phyloP scores from a whole-genome alignment of 768 basidiomycete species.

The Sarcomyxa edulis region DNA sequence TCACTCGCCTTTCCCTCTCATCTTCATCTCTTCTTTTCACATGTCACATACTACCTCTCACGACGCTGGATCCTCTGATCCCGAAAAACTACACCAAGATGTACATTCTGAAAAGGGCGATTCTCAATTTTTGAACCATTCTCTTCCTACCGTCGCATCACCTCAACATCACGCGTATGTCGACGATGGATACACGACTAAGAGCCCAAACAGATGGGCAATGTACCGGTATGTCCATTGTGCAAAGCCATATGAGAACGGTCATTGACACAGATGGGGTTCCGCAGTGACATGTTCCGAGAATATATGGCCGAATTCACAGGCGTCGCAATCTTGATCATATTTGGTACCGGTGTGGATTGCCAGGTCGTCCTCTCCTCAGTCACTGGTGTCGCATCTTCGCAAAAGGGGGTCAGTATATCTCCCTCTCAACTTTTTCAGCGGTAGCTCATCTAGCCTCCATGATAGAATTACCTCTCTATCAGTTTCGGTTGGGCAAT shows the following conservation, averaged over 20 bases:
- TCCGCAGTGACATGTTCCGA: conserved; percentile 35
- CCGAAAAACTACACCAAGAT: no score
- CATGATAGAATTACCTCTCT: conserved; percentile 37
- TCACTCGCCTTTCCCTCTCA: no score
- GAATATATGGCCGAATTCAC: conserved; percentile 65
- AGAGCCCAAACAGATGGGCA: conserved; percentile 50
- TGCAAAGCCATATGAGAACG: background rate
- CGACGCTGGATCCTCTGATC: no score
- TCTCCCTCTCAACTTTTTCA: conserved; percentile 5
- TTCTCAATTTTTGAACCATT: no score
- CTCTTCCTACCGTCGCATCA: no score
- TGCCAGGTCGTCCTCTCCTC: conserved; percentile 52
- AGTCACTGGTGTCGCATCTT: conserved; percentile 36
- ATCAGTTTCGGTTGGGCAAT: conserved; percentile 53
- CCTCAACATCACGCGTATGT: conserved; percentile 14
- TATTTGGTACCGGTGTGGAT: conserved; percentile 54
- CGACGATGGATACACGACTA: conserved; percentile 26
- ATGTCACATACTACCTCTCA: no score
- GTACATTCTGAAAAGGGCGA: no score
- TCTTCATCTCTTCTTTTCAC: no score
- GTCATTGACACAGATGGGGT: background rate
- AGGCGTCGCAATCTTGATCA: conserved; percentile 51
- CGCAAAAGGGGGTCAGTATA: conserved; percentile 50
- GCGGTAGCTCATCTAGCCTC: conserved; percentile 1
- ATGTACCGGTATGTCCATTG: conserved; percentile 38